These are phyloP conservation scores for Pneumocystis wakefieldiae DNA, from an alignment of 1,139 yeast genomes.

Conservation along the genomic window DNA sequence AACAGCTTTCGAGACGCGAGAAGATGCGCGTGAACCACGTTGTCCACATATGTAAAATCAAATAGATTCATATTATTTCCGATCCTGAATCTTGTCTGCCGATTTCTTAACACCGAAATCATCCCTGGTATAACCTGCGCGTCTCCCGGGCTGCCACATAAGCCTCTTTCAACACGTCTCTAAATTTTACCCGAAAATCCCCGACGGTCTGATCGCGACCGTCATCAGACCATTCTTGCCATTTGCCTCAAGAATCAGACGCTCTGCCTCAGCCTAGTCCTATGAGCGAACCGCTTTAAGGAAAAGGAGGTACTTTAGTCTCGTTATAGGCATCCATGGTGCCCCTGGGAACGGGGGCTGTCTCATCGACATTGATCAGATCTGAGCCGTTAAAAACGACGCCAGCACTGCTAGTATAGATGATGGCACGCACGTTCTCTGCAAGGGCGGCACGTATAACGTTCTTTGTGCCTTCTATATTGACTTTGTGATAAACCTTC, in stretches of 20 bases:
- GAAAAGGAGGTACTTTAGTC: constrained; percentile 37
- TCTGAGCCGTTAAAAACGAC: constrained; percentile 91
- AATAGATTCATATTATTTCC: constrained; percentile 88
- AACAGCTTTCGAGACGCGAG: constrained; percentile 71
- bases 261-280: constrained; percentile 59
- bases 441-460: constrained; percentile 51
- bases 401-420: constrained; percentile 94
- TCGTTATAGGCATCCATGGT: constrained; percentile 97
- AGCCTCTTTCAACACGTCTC: too few relatives aligned
- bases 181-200: constrained; percentile 55
- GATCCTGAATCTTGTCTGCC: constrained; percentile 82
- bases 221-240: constrained; percentile 44
- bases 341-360: constrained; percentile 67
- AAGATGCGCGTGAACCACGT: constrained; percentile 93
- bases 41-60: constrained; percentile 98
- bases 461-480: constrained; percentile 75
- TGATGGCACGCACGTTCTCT: constrained; percentile 45
- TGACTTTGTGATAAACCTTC: constrained; percentile 72
- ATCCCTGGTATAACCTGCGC: constrained; percentile 91
- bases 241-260: constrained; percentile 60
- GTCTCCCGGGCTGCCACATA: constrained; percentile 56
- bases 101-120: constrained; percentile 63
- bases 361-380: constrained; percentile 76
- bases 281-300: neutral
- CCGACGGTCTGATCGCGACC: constrained; percentile 88